These are phyloP conservation scores for Holtermanniella nyarrowii DNA, from an alignment of 768 basidiomycete species.

Conservation along the genomic window DNA sequence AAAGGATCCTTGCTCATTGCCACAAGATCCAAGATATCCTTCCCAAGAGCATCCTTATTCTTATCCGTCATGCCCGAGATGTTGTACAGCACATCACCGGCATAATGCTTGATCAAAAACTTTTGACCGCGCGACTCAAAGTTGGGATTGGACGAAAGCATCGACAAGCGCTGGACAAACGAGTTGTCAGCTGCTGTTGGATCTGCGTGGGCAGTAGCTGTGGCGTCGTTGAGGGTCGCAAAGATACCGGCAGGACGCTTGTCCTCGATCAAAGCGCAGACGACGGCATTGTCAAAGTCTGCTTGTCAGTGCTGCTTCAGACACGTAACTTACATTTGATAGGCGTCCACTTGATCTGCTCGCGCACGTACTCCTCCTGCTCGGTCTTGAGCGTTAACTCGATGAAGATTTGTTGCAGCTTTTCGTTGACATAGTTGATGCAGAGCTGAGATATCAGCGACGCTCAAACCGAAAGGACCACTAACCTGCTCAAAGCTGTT, in stretches of 20 bases:
- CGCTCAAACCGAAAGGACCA: not conserved
- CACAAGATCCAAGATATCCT: conserved; percentile 85
- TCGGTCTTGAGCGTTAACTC: conserved; percentile 97
- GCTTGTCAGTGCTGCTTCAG: conserved; percentile 2
- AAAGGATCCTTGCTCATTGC: conserved; percentile 71
- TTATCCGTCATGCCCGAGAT: conserved; percentile 98
- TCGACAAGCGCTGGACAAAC: conserved; percentile 81
- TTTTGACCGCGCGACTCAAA: conserved; percentile 90
- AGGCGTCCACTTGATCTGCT: conserved; percentile 98
- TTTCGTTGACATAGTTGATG: conserved; percentile 99
- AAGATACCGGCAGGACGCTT: conserved; percentile 93
- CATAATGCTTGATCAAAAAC: conserved; percentile 92
- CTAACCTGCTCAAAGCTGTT: conserved; percentile 35
- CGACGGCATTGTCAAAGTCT: conserved; percentile 50
- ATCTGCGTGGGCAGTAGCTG: conserved; percentile 95
- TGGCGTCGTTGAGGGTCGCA: conserved; percentile 96
- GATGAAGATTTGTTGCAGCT: conserved; percentile 98
- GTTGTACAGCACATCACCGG: conserved; percentile 97
- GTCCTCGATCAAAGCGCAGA: conserved; percentile 96
- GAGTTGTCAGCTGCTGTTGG: conserved; percentile 92
- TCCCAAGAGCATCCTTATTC: conserved; percentile 95
- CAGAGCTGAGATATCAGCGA: conserved; percentile 57
- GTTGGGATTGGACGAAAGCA: conserved; percentile 73
- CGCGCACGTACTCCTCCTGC: conserved; percentile 96
- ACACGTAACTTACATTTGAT: conserved; percentile 61